A percentile compares a stretch with the other conserved stretches of the same genome.
phyloP scores from a whole-genome alignment of 768 basidiomycete genomes.

The Agrocybe praecox region DNA sequence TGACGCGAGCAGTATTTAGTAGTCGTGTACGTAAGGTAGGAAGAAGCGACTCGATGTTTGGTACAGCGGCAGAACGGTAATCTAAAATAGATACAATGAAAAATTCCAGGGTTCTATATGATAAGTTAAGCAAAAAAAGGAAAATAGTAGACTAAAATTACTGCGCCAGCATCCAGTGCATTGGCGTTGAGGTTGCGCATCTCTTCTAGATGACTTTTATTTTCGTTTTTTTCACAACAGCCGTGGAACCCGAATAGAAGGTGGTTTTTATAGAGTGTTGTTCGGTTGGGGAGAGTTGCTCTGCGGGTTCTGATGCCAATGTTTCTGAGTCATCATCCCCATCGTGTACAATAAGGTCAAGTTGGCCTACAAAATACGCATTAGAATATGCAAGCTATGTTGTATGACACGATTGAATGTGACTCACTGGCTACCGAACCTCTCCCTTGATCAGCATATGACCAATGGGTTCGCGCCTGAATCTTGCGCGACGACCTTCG shows the following conservation, averaged over 20 bases:
- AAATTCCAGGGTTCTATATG: background rate
- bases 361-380: background rate
- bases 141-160: background rate
- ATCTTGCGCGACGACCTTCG: conserved; percentile 54
- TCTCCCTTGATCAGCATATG: conserved; percentile 56
- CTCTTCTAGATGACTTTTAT: conserved; percentile 4
- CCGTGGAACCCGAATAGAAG: conserved; percentile 9
- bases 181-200: background rate
- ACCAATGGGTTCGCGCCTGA: conserved; percentile 58
- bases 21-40: background rate
- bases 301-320: conserved; percentile 9
- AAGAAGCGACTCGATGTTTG: background rate
- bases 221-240: conserved; percentile 1
- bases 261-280: conserved; percentile 12
- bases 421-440: conserved; percentile 54
- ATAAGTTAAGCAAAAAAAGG: background rate
- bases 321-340: conserved; percentile 13
- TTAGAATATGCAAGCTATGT: background rate
- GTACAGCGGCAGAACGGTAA: background rate
- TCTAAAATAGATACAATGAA: background rate
- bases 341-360: conserved; percentile 2
- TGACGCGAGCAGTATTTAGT: background rate
- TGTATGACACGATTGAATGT: background rate
- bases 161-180: conserved; percentile 4
- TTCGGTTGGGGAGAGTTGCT: conserved; percentile 9